These are phyloP conservation scores for Salix purpurea DNA, from an alignment of 345 rosid genomes.

Conservation along the genomic window DNA sequence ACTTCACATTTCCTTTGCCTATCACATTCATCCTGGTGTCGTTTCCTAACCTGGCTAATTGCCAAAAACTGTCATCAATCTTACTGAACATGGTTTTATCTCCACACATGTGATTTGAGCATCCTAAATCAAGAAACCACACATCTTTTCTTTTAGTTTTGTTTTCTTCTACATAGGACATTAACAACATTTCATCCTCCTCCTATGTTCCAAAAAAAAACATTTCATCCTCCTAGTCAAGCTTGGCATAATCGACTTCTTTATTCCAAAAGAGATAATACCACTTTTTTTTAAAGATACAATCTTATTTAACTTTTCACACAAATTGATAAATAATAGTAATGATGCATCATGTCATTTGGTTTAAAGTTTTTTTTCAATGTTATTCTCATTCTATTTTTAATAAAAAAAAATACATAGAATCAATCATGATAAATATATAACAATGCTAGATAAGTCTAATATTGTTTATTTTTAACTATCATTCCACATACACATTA, in stretches of 20 bases:
- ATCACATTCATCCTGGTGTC: not conserved
- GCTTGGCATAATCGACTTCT: not conserved
- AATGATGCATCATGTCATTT: too few species aligned
- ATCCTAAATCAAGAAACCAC: not conserved
- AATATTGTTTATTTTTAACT: too few species aligned
- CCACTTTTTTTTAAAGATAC: too few species aligned
- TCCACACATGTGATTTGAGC: not conserved
- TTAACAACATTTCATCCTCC: not conserved
- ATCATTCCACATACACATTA: not conserved
- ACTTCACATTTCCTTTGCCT: not conserved
- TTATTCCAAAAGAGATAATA: not conserved
- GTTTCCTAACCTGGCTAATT: not conserved
- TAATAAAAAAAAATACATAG: too few species aligned
- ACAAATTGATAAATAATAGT: too few species aligned
- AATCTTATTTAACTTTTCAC: too few species aligned
- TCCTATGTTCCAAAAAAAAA: too few species aligned
- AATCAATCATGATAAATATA: too few species aligned
- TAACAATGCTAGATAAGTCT: too few species aligned
- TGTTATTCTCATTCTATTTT: too few species aligned
- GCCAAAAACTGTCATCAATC: not conserved
- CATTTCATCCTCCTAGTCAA: not conserved
- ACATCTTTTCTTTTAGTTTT: not conserved
- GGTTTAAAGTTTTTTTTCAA: too few species aligned
- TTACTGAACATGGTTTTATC: not conserved
- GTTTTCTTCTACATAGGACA: not conserved